These are phyloP conservation scores for Pleurotus platypus DNA, from an alignment of 768 basidiomycete genomes.

Conservation along the genomic window DNA sequence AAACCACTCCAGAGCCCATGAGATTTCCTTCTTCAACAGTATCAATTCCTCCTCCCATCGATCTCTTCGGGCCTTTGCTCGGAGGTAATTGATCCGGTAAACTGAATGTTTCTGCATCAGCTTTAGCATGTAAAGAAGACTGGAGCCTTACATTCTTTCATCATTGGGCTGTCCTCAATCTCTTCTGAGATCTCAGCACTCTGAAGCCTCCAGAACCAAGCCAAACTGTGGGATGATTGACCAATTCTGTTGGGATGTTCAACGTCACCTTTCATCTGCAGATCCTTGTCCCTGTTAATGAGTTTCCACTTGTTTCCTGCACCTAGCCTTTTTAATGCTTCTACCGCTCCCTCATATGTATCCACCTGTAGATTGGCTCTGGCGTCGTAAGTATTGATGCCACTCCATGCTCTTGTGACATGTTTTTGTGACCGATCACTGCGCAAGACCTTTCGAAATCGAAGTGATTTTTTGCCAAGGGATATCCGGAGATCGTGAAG, in stretches of 20 bases:
- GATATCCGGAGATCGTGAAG: conserved; percentile 14
- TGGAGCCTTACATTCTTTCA: conserved; percentile 7
- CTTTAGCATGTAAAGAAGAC: not conserved
- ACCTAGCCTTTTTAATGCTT: not conserved
- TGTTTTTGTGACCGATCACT: not conserved
- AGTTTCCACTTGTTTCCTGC: not conserved
- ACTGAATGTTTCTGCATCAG: conserved; percentile 5
- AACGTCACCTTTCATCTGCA: conserved; percentile 3
- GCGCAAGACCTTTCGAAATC: conserved; percentile 3
- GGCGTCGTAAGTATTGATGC: not conserved
- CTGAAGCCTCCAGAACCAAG: conserved; percentile 9
- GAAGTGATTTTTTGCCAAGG: conserved; percentile 1
- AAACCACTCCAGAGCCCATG: too few species aligned
- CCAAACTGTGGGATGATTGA: not conserved
- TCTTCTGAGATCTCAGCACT: not conserved
- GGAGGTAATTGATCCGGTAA: conserved; percentile 12
- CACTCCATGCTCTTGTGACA: not conserved
- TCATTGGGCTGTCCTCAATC: not conserved
- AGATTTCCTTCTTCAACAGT: too few species aligned
- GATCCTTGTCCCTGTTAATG: not conserved
- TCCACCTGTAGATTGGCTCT: not conserved
- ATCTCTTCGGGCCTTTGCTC: conserved; percentile 13
- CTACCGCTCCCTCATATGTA: not conserved
- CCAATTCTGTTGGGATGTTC: conserved; percentile 3
- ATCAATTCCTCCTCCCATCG: conserved; percentile 17